Percentiles rank a stretch among this genome's conserved stretches.
Evolutionary conservation across 2,329 filamentous ascomycete genomes (phyloP).

Genomic region (Atkinsonella hypoxylon): DNA sequence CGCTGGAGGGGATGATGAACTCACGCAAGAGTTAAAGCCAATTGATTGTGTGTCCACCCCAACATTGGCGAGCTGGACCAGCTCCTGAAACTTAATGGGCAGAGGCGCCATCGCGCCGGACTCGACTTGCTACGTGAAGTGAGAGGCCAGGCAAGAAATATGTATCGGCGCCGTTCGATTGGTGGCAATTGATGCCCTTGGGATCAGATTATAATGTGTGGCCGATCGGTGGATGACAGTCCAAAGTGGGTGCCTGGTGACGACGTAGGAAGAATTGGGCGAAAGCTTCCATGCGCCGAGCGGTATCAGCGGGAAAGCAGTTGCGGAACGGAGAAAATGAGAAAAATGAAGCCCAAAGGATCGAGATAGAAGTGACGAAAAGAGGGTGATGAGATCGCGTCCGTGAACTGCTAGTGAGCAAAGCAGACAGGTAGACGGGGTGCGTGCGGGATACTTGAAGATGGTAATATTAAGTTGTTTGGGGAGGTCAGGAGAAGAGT

Average conservation of each 20-base stretch:
- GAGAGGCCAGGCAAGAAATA: conserved; percentile 8
- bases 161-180: neutral
- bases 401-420: conserved; percentile 15
- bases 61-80: conserved; percentile 53
- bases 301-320: conserved; percentile 14
- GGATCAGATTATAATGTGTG: conserved; percentile 10
- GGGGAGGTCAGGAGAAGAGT: conserved; percentile 10
- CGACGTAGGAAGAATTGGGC: conserved; percentile 14
- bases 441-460: conserved; percentile 10
- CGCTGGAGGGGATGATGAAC: neutral
- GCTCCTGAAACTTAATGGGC: conserved; percentile 88
- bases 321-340: conserved; percentile 2
- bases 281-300: conserved; percentile 28
- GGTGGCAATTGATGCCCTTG: conserved; percentile 12
- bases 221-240: conserved; percentile 7
- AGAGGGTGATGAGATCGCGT: conserved; percentile 11
- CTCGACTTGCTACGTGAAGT: conserved; percentile 13
- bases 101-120: conserved; percentile 50
- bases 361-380: conserved; percentile 9
- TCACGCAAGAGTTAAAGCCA: conserved; percentile 69
- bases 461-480: conserved; percentile 7
- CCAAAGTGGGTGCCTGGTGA: conserved; percentile 11
- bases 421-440: conserved; percentile 15
- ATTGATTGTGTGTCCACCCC: conserved; percentile 42
- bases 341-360: conserved; percentile 11